These are phyloP conservation scores for Pseudohyphozyma bogoriensis DNA, from an alignment of 768 basidiomycete genomes.

Conservation along the genomic window DNA sequence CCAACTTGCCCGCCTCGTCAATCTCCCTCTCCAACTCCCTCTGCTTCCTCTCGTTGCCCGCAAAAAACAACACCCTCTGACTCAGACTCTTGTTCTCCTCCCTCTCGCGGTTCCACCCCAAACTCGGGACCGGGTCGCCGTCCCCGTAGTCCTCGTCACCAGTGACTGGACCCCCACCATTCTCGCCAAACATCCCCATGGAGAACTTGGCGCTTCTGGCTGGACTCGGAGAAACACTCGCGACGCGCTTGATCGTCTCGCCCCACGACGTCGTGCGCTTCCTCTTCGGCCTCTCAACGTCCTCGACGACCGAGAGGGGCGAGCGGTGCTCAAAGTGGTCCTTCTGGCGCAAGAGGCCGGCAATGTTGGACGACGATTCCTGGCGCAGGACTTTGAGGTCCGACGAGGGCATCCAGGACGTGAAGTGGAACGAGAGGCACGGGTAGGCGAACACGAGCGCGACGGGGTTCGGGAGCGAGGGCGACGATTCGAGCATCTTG, in stretches of 20 bases:
- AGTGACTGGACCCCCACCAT: too few relatives aligned
- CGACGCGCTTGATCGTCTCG: conserved; percentile 7
- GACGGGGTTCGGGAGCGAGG: conserved; percentile 58
- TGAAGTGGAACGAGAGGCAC: conserved; percentile 93
- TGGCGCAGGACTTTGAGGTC: conserved; percentile 76
- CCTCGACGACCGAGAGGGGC: conserved; percentile 82
- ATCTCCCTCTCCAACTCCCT: conserved; percentile 50
- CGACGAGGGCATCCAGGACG: conserved; percentile 74
- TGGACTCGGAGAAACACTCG: too few relatives aligned
- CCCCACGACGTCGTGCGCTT: conserved; percentile 44
- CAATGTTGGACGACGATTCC: conserved; percentile 70
- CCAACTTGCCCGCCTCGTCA: conserved; percentile 35
- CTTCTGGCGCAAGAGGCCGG: conserved; percentile 64
- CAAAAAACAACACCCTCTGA: conserved; percentile 23
- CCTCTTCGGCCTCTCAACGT: conserved; percentile 37
- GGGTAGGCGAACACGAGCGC: conserved; percentile 83
- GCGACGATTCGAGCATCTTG: conserved; percentile 61
- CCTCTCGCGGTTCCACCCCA: too few relatives aligned
- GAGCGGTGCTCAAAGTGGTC: conserved; percentile 82
- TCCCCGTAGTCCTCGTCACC: conserved; percentile 47
- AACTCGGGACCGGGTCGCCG: conserved; percentile 37
- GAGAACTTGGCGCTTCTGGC: not conserved
- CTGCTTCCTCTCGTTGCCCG: conserved; percentile 32
- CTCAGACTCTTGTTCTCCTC: conserved; percentile 45
- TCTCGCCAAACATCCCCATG: not conserved